A percentile compares a stretch with the other conserved stretches of the same genome.
These are phyloP conservation scores for Xylaria sp. DNA, from an alignment of 2,329 filamentous ascomycete genomes.

Conservation along the genomic window DNA sequence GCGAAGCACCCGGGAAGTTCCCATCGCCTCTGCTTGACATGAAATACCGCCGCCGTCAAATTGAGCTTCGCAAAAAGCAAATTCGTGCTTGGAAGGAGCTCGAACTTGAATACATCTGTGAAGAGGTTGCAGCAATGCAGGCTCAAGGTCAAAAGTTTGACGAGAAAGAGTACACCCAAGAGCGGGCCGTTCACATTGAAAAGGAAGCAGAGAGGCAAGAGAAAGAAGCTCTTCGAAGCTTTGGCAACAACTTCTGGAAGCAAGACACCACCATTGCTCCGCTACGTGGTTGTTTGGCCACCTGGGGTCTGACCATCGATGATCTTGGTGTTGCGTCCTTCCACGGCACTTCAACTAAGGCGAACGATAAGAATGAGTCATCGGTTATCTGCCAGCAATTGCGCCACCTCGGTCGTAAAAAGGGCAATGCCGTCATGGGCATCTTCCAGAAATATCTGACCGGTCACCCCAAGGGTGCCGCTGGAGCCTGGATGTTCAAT, in stretches of 20 bases:
- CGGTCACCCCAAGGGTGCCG: constrained; percentile 98
- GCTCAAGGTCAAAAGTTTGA: constrained; percentile 78
- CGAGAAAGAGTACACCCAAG: constrained; percentile 84
- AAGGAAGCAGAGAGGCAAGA: constrained; percentile 88
- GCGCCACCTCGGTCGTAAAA: constrained; percentile 90
- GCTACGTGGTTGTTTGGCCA: constrained; percentile 93
- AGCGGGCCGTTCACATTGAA: constrained; percentile 87
- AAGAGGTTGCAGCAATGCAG: constrained; percentile 93
- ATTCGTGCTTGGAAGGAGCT: constrained; percentile 98
- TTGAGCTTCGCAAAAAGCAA: constrained; percentile 91
- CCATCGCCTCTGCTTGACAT: constrained; percentile 96
- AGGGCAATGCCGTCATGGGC: constrained; percentile 94
- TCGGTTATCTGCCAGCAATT: constrained; percentile 97
- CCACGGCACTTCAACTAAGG: constrained; percentile 98
- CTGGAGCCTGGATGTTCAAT: constrained; percentile 99
- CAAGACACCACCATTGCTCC: constrained; percentile 92
- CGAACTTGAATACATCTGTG: constrained; percentile 90
- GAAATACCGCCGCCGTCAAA: constrained; percentile 94
- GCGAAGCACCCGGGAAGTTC: constrained; percentile 90
- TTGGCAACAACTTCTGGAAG: constrained; percentile 99
- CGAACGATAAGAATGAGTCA: constrained; percentile 99
- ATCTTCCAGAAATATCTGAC: constrained; percentile 99
- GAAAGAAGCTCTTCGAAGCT: constrained; percentile 89
- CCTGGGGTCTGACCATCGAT: constrained; percentile 97
- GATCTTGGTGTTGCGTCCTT: constrained; percentile 96